Conservation (phyloP, 768 basidiomycete genomes). For the Termitomyces sp. region DNA sequence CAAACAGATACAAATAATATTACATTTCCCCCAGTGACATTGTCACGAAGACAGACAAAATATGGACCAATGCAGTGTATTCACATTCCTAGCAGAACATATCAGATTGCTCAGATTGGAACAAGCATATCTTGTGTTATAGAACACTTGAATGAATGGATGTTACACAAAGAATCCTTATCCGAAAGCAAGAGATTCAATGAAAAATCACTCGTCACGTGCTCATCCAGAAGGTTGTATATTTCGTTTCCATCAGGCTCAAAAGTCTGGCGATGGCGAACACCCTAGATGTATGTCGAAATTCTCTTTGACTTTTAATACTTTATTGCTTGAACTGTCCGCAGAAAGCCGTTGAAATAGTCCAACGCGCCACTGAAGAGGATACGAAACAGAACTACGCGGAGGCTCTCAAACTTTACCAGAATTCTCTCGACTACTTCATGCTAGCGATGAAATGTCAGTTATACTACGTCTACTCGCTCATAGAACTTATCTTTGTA, state of each 20-base stretch:
- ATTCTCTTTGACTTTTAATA: neutral
- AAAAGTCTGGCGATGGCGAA: slow-evolving; percentile 29
- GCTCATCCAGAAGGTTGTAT: neutral
- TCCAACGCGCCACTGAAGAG: slow-evolving; percentile 89
- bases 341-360: slow-evolving; percentile 77
- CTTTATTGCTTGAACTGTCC: neutral
- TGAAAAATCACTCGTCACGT: neutral
- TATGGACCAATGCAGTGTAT: too few species aligned
- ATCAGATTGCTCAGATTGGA: neutral
- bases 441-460: slow-evolving; percentile 94
- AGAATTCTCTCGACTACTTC: slow-evolving; percentile 96
- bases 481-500: slow-evolving; percentile 1
- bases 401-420: slow-evolving; percentile 92
- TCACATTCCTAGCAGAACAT: too few species aligned
- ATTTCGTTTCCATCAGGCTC: neutral
- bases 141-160: neutral
- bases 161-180: neutral
- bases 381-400: slow-evolving; percentile 91
- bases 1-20: too few species aligned
- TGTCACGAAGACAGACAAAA: too few species aligned
- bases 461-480: slow-evolving; percentile 17
- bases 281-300: slow-evolving; percentile 41
- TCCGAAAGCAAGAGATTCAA: neutral
- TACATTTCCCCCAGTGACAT: too few species aligned
- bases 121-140: neutral